Evolutionary conservation across 1,284 basidiomycete species (phyloP), one percentile per base, ranked within the genome.

Genomic region (Microbotryomycetes sp.): DNA sequence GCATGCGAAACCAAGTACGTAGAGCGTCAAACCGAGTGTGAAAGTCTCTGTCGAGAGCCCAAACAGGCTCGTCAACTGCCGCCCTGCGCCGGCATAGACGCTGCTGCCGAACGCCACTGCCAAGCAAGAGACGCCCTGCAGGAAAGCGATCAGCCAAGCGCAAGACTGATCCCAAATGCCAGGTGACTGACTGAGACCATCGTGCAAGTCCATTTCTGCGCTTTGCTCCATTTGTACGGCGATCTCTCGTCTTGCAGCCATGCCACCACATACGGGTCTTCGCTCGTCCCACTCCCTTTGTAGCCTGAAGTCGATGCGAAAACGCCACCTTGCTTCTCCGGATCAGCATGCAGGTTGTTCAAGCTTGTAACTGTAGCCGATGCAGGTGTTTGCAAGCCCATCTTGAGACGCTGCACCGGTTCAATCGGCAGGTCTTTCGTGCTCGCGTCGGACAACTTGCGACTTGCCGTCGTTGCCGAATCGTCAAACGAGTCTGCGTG

Each of bases 161-260:
- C n/a, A n/a, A 19, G 32, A 28, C 50, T 3, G 53, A 54, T 47
- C 46, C 47, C 54, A 9, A 26, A 53, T 6, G 14, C 16, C 29
- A 58, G 23, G n/a, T 6, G 36, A 25, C 23, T 30, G 4, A 42
- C 25, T 46, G 29, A 15, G n/a, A 36, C 4, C 19, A 62, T 57
- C 25, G 65, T 66, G 15, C 28, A 28, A 31, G 56, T 73, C 28
- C 58, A 82, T 82, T 78, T 84, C 80, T 59, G 80, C 70, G 66
- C 36, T 29, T 75, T 79, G 2, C 76, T 69, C 83, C 84, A 87
- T 71, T 83, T 85, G 75, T 83, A 84, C 2, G 85, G 85, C 69
- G 85, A 81, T 15, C 78, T 74, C 66, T 86, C 84, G 53, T 79
- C 76, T 1, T 76, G 69, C 32, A 80, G 77, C 83, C 83, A 85